Percentiles rank a stretch among this genome's conserved stretches.
Conservation (phyloP, 2,329 filamentous ascomycete species). For the Fusarium sororula region DNA sequence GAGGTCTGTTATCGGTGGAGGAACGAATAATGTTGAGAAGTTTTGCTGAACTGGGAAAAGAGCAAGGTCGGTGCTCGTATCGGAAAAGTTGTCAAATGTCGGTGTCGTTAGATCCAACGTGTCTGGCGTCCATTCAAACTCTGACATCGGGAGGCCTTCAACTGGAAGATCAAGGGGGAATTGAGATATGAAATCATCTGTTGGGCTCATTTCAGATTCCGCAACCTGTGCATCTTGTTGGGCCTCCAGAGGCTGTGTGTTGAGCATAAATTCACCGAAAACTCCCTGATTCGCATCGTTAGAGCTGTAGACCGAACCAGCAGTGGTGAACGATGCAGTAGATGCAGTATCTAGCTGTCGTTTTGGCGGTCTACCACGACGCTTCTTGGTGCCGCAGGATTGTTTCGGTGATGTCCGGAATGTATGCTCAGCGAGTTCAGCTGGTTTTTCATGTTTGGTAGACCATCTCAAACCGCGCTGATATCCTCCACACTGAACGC, state of each 20-base stretch:
- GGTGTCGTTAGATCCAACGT: conserved; percentile 2
- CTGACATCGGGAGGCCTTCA: background rate
- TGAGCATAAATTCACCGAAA: conserved; percentile 21
- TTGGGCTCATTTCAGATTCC: background rate
- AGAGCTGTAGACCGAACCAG: background rate
- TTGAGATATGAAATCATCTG: background rate
- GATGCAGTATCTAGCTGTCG: background rate
- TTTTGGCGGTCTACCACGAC: conserved; percentile 24
- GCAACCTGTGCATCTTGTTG: background rate
- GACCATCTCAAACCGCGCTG: conserved; percentile 34
- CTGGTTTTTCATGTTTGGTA: conserved; percentile 32
- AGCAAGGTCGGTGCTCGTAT: background rate
- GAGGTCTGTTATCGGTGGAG: conserved; percentile 16
- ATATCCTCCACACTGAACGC: conserved; percentile 38
- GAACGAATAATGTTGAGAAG: conserved; percentile 8
- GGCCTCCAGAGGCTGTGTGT: background rate
- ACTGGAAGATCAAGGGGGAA: conserved; percentile 2
- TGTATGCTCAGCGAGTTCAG: conserved; percentile 14
- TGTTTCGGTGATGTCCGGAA: conserved; percentile 5
- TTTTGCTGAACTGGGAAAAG: conserved; percentile 8
- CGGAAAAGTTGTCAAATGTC: background rate
- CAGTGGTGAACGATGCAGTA: background rate
- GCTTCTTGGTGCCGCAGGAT: background rate
- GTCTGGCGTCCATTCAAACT: conserved; percentile 18
- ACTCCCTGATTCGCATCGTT: background rate